phyloP scores from a whole-genome alignment of 2,329 filamentous ascomycete species.

The Pseudogymnoascus sp. region DNA sequence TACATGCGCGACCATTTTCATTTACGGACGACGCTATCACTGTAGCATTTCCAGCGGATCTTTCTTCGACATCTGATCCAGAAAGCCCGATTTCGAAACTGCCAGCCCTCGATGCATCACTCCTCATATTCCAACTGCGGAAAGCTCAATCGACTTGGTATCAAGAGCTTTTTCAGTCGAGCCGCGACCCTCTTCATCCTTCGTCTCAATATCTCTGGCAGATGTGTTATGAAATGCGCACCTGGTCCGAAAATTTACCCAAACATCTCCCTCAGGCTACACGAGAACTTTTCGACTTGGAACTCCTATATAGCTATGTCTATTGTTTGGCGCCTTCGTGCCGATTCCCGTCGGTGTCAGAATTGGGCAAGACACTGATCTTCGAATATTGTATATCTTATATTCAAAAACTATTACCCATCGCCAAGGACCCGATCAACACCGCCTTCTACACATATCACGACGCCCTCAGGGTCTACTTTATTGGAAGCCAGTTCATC shows the following conservation, averaged over 20 bases:
- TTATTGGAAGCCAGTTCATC: constrained; percentile 59
- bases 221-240: constrained; percentile 67
- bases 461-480: constrained; percentile 79
- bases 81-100: constrained; percentile 26
- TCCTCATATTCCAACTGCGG: constrained; percentile 77
- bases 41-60: constrained; percentile 65
- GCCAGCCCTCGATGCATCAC: constrained; percentile 57
- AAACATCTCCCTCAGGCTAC: constrained; percentile 57
- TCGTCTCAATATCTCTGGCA: constrained; percentile 68
- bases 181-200: constrained; percentile 60
- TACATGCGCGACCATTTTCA: constrained; percentile 80
- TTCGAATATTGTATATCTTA: constrained; percentile 86
- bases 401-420: constrained; percentile 64
- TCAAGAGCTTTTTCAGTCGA: constrained; percentile 77
- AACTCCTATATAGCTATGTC: constrained; percentile 84
- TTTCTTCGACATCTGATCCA: constrained; percentile 19
- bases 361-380: constrained; percentile 72
- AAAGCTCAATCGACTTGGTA: constrained; percentile 85
- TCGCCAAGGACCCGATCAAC: constrained; percentile 54
- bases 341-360: constrained; percentile 63
- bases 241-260: constrained; percentile 77
- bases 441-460: constrained; percentile 75
- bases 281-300: constrained; percentile 74
- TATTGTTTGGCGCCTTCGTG: constrained; percentile 80
- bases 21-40: constrained; percentile 86